Base-by-base conservation (phyloP, 192 early-diverging fungal species). In the Fimicolochytrium jonesii region DNA sequence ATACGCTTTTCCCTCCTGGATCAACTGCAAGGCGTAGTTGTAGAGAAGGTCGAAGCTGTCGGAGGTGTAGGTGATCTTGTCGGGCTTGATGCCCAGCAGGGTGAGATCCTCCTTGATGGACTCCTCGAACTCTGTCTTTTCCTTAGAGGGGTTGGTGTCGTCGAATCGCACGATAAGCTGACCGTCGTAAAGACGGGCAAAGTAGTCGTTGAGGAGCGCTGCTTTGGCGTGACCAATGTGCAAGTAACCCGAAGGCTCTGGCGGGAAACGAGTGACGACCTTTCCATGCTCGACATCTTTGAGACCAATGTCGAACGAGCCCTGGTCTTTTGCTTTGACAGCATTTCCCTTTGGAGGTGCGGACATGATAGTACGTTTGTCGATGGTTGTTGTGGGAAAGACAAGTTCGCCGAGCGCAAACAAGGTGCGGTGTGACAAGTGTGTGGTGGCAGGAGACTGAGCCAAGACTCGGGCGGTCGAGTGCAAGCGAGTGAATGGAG, bases 191-290 rank as follows among this genome's bases (percentile, higher is more conserved):
- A 74, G 64, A 13, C 84, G 71, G 2, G 97, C 97, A 87, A 99
- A 90, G 81, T 94, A 90, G 69, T 99, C 90, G 81, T 98, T 99
- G 51, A 99, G 71, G 45, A 99, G 77, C 11, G 93, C 97, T 32
- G 97, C 97, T 83, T 99, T 99, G 51, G 94, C 93, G 71, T 99
- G 97, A 54, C 97, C 97, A 83, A 99, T 96, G 77, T 99, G 97
- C 58, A 99, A 78, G 76, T 95, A 99, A 72, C 95, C 97, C 71
- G 82, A 87, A 58, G 97, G 95, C 82, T 99, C 97, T 2, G 97
- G 97, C 50, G 97, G 95, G 84, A 99, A 99, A 50, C 97, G 85
- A 28, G 94, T 98, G 23, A 94, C 92, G 18, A 99, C 94, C 66
- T 88, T 79, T 51, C 97, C 97, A 63, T 86, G 62, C 64, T 86